Percentiles rank a stretch among this genome's conserved stretches.
These are phyloP conservation scores for Adansonia madagascariensis DNA, from an alignment of 441 rosid species.

Conservation along the genomic window DNA sequence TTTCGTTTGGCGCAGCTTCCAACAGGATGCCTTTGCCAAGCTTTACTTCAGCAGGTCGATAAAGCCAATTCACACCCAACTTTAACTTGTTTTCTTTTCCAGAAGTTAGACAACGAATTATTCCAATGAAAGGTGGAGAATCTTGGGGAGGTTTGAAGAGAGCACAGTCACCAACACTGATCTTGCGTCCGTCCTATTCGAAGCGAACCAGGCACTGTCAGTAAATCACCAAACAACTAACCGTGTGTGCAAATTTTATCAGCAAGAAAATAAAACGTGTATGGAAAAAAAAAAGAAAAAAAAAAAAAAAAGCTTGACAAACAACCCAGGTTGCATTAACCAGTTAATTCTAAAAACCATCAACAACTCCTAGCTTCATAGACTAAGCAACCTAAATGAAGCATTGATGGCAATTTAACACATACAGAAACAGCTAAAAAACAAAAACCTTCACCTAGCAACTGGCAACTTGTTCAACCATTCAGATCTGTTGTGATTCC, in stretches of 20 bases:
- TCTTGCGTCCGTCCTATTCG: slow-evolving; percentile 78
- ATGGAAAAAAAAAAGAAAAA: not conserved
- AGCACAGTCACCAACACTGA: slow-evolving; percentile 89
- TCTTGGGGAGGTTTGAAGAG: slow-evolving; percentile 78
- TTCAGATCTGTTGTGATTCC: not conserved
- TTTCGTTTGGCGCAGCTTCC: slow-evolving; percentile 91
- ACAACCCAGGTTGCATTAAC: not conserved
- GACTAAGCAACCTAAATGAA: slow-evolving; percentile 13
- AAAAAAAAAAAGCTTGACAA: not conserved
- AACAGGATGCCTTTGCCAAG: slow-evolving; percentile 84
- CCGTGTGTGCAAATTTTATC: not conserved
- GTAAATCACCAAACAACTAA: not conserved
- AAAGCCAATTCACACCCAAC: slow-evolving; percentile 83
- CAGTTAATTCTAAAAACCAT: not conserved
- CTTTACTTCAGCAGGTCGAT: slow-evolving; percentile 77
- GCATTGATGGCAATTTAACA: not conserved
- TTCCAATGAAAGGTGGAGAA: slow-evolving; percentile 80
- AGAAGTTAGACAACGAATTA: slow-evolving; percentile 59
- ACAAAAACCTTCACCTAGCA: not conserved
- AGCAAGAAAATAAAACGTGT: not conserved
- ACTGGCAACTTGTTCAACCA: slow-evolving; percentile 1
- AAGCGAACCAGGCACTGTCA: slow-evolving; percentile 13
- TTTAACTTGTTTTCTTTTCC: slow-evolving; percentile 54
- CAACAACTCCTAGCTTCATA: slow-evolving; percentile 1
- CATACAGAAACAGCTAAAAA: not conserved